Conservation (phyloP, 345 rosid species). For the Crucihimalaya himalaica region DNA sequence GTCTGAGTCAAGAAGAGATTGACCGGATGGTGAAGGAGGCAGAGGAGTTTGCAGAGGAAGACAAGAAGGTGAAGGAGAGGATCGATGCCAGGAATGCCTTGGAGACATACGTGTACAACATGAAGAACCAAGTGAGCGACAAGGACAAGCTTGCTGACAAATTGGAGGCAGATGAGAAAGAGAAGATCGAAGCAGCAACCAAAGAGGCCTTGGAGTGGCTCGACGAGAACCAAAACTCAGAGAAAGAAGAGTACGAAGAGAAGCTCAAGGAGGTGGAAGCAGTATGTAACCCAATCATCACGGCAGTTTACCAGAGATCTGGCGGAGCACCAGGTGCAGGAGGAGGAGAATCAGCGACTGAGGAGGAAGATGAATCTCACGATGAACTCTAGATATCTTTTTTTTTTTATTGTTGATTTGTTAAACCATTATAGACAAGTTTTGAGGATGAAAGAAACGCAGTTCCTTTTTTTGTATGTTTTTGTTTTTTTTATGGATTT, state of each 20-base stretch:
- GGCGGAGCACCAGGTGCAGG: slow-evolving; percentile 75
- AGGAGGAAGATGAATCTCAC: slow-evolving; percentile 43
- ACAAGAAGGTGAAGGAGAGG: slow-evolving; percentile 47
- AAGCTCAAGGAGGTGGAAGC: slow-evolving; percentile 95
- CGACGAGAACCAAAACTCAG: slow-evolving; percentile 82
- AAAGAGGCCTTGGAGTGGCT: slow-evolving; percentile 98
- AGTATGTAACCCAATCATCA: slow-evolving; percentile 91
- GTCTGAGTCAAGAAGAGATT: slow-evolving; percentile 39
- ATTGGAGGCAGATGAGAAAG: slow-evolving; percentile 87
- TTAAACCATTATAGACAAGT: slow-evolving; percentile 30
- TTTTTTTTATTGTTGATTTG: slow-evolving; percentile 25
- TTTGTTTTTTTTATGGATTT: not conserved
- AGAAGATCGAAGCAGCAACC: slow-evolving; percentile 71
- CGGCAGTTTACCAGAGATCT: slow-evolving; percentile 81
- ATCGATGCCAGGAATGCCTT: slow-evolving; percentile 87
- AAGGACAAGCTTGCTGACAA: slow-evolving; percentile 94
- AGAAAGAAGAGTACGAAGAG: slow-evolving; percentile 95
- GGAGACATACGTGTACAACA: slow-evolving; percentile 87
- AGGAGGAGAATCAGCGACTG: slow-evolving; percentile 29
- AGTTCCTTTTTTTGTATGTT: not conserved
- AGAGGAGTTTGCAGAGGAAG: slow-evolving; percentile 44
- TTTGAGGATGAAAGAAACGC: slow-evolving; percentile 18
- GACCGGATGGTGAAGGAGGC: slow-evolving; percentile 43
- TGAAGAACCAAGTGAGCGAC: slow-evolving; percentile 95
- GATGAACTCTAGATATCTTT: slow-evolving; percentile 35